Conservation (phyloP, 768 basidiomycete species). For the Exsudoporus frostii region DNA sequence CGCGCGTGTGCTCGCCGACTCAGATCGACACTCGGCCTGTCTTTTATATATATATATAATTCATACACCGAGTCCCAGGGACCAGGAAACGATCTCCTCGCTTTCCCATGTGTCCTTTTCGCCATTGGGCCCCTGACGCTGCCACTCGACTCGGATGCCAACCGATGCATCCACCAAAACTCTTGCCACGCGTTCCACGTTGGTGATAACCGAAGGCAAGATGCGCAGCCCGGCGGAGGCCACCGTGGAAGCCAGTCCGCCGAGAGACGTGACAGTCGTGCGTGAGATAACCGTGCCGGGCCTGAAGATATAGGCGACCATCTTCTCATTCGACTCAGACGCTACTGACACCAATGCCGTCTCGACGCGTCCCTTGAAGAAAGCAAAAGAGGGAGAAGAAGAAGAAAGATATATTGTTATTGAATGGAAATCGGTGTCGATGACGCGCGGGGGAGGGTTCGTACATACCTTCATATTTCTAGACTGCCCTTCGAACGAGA, state of each 20-base stretch:
- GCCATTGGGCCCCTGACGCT: conserved; percentile 11
- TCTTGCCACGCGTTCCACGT: conserved; percentile 18
- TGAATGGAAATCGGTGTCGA: not conserved
- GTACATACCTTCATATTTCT: conserved; percentile 25
- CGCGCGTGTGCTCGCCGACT: too few species aligned
- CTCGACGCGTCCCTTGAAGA: conserved; percentile 24
- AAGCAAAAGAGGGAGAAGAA: not conserved
- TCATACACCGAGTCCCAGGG: conserved; percentile 20
- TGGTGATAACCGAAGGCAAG: conserved; percentile 23
- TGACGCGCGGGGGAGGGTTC: not conserved
- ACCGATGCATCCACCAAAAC: conserved; percentile 28
- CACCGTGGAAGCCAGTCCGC: conserved; percentile 16
- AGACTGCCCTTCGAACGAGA: conserved; percentile 16
- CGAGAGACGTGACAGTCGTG: conserved; percentile 9
- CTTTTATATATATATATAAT: not conserved
- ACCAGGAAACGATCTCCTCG: conserved; percentile 26
- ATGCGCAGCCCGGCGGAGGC: conserved; percentile 17
- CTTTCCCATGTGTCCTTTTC: conserved; percentile 28
- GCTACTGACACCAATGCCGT: conserved; percentile 12
- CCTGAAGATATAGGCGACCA: conserved; percentile 21
- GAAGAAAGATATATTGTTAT: too few species aligned
- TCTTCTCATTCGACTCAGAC: conserved; percentile 7
- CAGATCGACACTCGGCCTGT: not conserved
- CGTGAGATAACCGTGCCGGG: conserved; percentile 16
- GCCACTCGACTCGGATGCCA: conserved; percentile 27